phyloP scores from a whole-genome alignment of 352 stramenopile genomes.

The Pythium aphanidermatum region DNA sequence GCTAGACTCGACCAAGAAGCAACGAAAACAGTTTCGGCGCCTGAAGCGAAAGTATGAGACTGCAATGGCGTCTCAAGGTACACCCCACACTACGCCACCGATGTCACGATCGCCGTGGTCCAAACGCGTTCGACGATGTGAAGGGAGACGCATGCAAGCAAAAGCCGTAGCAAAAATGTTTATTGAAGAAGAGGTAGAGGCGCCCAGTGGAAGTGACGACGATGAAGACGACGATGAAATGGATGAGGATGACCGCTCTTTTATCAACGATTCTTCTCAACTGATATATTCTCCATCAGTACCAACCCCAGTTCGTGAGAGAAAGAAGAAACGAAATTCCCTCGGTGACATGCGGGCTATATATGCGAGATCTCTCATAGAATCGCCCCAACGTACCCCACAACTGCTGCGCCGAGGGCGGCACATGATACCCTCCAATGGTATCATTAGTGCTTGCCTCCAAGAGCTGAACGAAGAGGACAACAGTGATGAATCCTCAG shows the following conservation, averaged over 20 bases:
- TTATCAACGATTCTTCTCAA: slow-evolving; percentile 82
- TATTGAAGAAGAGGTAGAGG: slow-evolving; percentile 63
- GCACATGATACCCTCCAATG: slow-evolving; percentile 37
- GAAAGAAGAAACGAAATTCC: slow-evolving; percentile 19
- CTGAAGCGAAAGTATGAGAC: slow-evolving; percentile 68
- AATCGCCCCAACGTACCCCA: slow-evolving; percentile 41
- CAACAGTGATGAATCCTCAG: neutral
- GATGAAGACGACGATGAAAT: slow-evolving; percentile 62
- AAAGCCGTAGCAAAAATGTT: slow-evolving; percentile 35
- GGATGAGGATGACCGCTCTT: slow-evolving; percentile 54
- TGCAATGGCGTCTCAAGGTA: neutral
- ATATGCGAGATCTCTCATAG: slow-evolving; percentile 61
- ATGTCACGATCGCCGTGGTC: slow-evolving; percentile 37
- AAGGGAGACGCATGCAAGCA: slow-evolving; percentile 10
- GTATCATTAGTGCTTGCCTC: slow-evolving; percentile 62
- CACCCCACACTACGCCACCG: neutral
- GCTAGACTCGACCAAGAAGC: slow-evolving; percentile 42
- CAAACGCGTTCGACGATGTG: slow-evolving; percentile 53
- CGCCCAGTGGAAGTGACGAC: slow-evolving; percentile 32
- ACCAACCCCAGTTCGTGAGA: slow-evolving; percentile 11
- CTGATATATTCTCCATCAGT: slow-evolving; percentile 57
- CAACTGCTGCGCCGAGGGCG: slow-evolving; percentile 29
- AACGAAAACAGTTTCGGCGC: slow-evolving; percentile 49
- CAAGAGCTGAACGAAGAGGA: slow-evolving; percentile 27
- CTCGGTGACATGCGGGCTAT: slow-evolving; percentile 67